Base-by-base conservation (phyloP, 306 rosid genomes). In the Sphenostylis stenocarpa region DNA sequence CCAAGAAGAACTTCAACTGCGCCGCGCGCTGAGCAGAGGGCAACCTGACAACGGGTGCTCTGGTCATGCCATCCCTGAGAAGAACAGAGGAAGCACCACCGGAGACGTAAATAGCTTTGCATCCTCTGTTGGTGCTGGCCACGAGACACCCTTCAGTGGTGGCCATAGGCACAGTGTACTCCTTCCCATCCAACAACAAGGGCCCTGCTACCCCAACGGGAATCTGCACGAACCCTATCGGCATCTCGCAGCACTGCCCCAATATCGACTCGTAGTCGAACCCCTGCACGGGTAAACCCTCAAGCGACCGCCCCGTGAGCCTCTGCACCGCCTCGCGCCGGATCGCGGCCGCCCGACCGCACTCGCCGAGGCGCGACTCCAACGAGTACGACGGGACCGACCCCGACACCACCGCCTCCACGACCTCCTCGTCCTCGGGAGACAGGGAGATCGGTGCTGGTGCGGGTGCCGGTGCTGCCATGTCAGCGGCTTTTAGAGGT, bases 181-280 rank as follows among this genome's bases (percentile, higher is more conserved):
- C 91, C 24, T 17, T 64, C 21, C 92, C 96, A 33, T 93, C 92
- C 1, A 93, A 87, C 68, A 87, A 72, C 82, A 94, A 67, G 0
- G 98, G 98, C 6, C 98, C 98, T 0, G 93, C 98, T 6, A 94
- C 85, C 20, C 98, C 98, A 21, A 94, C 96, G 9, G 98, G 98
- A 72, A 94, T 90, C 76, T 92, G 97, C 4, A 94, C 62, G 57
- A 80, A 94, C 33, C 98, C 98, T 23, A 94, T 75, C n/a, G 98
- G 98, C 98, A 94, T 90, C 68, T 94, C 98, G 14, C 98, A 94
- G 79, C 98, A 94, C 83, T 94, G 97, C 4, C 98, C 98, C 72
- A 94, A 69, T 29, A 94, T 91, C 0, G 98, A 87, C 21, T 74
- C 94, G 38, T 90, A 94, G 73, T 94, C 86, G 39, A 91, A 91